These are phyloP conservation scores for Xylaria palmicola DNA, from an alignment of 495 filamentous ascomycete genomes.

Conservation along the genomic window DNA sequence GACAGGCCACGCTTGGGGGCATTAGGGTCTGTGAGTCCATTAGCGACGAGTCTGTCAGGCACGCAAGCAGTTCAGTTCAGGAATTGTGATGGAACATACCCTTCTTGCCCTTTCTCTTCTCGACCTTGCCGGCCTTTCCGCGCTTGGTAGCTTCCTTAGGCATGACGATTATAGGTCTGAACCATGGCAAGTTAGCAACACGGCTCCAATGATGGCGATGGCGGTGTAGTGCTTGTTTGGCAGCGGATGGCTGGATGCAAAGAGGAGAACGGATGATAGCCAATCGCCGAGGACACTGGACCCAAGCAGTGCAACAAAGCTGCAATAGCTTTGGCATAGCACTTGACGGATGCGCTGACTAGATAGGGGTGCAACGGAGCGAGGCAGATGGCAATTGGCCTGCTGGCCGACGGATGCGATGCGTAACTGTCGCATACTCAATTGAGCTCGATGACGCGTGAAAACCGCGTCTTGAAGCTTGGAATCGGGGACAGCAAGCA, in stretches of 20 bases:
- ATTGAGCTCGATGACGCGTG: conserved; percentile 36
- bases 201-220: no score
- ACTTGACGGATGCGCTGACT: no score
- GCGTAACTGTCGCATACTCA: conserved; percentile 31
- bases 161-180: conserved; percentile 31
- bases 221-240: no score
- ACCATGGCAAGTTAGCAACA: background rate
- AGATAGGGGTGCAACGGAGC: background rate
- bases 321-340: background rate
- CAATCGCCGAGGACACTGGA: background rate
- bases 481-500: conserved; percentile 20
- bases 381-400: background rate
- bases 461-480: conserved; percentile 36
- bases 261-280: background rate
- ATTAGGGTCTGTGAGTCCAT: conserved; percentile 74
- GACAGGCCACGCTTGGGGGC: conserved; percentile 98
- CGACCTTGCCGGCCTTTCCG: conserved; percentile 41
- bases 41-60: conserved; percentile 10
- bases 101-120: conserved; percentile 50
- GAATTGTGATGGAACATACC: conserved; percentile 32
- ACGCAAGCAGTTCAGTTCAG: background rate
- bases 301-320: background rate
- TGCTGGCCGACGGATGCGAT: background rate
- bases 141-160: conserved; percentile 51
- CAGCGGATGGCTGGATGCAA: no score